phyloP scores from a whole-genome alignment of 345 rosid genomes.

The Gossypium herbaceum region DNA sequence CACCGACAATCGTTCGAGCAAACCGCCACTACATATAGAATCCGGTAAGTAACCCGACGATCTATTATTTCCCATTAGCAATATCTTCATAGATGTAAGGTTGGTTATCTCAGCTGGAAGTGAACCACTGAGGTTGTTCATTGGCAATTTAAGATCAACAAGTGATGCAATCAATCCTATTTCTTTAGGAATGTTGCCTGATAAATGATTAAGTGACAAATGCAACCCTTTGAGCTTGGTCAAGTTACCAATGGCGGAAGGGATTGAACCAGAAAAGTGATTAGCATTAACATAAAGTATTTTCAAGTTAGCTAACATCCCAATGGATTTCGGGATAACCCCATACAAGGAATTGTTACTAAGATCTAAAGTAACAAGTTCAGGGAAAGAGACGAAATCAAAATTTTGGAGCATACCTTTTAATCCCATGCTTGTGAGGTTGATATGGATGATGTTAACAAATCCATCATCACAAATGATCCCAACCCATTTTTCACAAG shows the following conservation, averaged over 20 bases:
- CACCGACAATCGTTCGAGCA: not conserved
- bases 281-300: slow-evolving; percentile 6
- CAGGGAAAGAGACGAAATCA: slow-evolving; percentile 14
- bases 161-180: not conserved
- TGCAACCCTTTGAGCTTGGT: slow-evolving; percentile 6
- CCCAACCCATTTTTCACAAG: slow-evolving; percentile 8
- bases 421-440: not conserved
- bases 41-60: not conserved
- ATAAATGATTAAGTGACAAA: not conserved
- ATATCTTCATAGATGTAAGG: slow-evolving; percentile 1
- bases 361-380: slow-evolving; percentile 11
- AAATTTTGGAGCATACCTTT: slow-evolving; percentile 19
- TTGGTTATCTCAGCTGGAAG: not conserved
- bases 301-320: not conserved
- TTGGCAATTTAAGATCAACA: not conserved
- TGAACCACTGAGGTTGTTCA: slow-evolving; percentile 7
- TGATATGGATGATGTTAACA: not conserved
- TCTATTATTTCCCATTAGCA: slow-evolving; percentile 1
- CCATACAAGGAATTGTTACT: slow-evolving; percentile 14
- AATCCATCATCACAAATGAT: not conserved
- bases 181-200: slow-evolving; percentile 12
- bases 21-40: not conserved
- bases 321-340: not conserved
- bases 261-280: slow-evolving; percentile 5
- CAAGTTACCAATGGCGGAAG: not conserved